These are phyloP conservation scores for Jatropha podagrica DNA, from an alignment of 441 rosid species.

Conservation along the genomic window DNA sequence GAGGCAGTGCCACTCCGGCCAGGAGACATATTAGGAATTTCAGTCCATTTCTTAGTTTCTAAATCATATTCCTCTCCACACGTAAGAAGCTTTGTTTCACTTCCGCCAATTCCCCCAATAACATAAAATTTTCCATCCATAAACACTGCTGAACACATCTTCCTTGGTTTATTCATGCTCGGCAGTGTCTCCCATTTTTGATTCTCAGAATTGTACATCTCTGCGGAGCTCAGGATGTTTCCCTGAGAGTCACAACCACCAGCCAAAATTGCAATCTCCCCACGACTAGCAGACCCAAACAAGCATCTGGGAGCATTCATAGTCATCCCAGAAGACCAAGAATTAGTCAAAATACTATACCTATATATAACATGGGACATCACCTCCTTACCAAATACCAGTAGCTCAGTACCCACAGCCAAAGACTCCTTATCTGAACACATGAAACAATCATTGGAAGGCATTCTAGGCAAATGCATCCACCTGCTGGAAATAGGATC, in stretches of 20 bases:
- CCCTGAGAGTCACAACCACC: conserved; percentile 86
- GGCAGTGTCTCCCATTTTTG: conserved; percentile 62
- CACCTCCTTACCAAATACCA: conserved; percentile 80
- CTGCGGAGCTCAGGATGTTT: conserved; percentile 67
- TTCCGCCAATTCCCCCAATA: conserved; percentile 77
- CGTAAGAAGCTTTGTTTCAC: conserved; percentile 54
- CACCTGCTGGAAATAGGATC: conserved; percentile 70
- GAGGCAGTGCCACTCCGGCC: conserved; percentile 43
- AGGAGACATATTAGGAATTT: conserved; percentile 81
- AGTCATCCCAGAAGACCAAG: conserved; percentile 75
- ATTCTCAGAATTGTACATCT: conserved; percentile 89
- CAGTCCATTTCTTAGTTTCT: conserved; percentile 71
- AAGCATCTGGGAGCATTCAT: conserved; percentile 91
- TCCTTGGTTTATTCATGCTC: conserved; percentile 78
- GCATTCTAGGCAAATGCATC: conserved; percentile 91
- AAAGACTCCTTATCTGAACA: conserved; percentile 86
- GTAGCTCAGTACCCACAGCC: conserved; percentile 95
- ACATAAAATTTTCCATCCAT: conserved; percentile 90
- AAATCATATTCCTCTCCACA: conserved; percentile 88
- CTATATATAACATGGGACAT: conserved; percentile 72
- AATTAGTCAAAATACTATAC: conserved; percentile 78
- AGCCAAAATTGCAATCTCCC: conserved; percentile 85
- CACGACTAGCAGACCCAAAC: conserved; percentile 95
- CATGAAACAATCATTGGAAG: conserved; percentile 68
- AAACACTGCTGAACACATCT: conserved; percentile 91